phyloP scores from a whole-genome alignment of 2,329 filamentous ascomycete genomes.

The Nothophaeocryptopus gaeumannii region DNA sequence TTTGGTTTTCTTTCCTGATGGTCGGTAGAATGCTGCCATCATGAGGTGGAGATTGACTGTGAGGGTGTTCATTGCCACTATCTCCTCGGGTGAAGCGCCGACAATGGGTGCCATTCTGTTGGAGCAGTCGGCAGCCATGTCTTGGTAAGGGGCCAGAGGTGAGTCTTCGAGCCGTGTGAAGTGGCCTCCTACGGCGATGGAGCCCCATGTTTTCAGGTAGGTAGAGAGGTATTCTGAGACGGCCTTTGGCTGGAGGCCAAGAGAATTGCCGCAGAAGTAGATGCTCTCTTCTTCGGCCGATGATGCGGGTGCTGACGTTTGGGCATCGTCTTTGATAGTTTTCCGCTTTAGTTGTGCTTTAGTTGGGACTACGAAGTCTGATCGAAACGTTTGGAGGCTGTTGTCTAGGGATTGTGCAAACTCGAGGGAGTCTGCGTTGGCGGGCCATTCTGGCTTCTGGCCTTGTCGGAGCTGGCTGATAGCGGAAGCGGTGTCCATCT shows the following conservation, averaged over 20 bases:
- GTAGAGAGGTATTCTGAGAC: constrained; percentile 63
- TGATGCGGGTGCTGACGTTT: constrained; percentile 19
- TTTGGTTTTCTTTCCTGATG: constrained; percentile 65
- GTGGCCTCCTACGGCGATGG: constrained; percentile 78
- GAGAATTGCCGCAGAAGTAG: constrained; percentile 86
- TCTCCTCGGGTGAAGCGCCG: constrained; percentile 67
- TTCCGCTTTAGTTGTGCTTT: constrained; percentile 67
- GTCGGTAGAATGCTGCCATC: constrained; percentile 79
- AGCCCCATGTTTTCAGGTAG: constrained; percentile 79
- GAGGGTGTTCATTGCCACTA: constrained; percentile 83
- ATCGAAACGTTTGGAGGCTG: constrained; percentile 21
- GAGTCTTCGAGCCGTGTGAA: constrained; percentile 57
- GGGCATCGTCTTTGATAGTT: constrained; percentile 42
- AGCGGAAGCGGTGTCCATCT: constrained; percentile 26
- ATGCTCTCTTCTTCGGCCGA: constrained; percentile 50
- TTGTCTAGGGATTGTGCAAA: constrained; percentile 29
- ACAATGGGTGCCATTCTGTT: constrained; percentile 68
- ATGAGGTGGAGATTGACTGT: constrained; percentile 80
- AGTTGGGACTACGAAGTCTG: constrained; percentile 73
- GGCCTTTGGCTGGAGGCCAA: constrained; percentile 75
- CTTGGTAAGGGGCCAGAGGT: constrained; percentile 68
- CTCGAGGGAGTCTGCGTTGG: constrained; percentile 25
- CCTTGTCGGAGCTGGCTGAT: constrained; percentile 27
- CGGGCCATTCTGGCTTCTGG: constrained; percentile 24
- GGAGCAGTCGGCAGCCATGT: constrained; percentile 73